phyloP scores from a whole-genome alignment of 768 basidiomycete genomes.

The Naganishia onofrii region DNA sequence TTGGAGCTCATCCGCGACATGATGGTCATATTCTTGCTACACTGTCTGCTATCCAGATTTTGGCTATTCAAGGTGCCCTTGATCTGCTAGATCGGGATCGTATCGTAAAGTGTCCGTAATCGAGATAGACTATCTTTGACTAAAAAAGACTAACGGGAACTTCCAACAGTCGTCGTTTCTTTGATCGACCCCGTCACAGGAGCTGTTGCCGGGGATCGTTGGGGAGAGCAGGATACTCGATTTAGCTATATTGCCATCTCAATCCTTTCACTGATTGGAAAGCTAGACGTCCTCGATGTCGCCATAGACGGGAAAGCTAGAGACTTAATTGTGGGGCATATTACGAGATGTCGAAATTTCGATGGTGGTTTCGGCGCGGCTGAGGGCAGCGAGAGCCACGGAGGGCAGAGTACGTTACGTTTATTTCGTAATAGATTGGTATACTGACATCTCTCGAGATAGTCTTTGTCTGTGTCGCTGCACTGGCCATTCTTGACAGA shows the following conservation, averaged over 20 bases:
- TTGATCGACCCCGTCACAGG: conserved; percentile 77
- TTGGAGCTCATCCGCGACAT: conserved; percentile 87
- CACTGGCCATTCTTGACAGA: conserved; percentile 79
- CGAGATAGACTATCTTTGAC: background rate
- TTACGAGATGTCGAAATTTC: conserved; percentile 79
- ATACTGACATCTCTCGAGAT: background rate
- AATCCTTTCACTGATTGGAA: conserved; percentile 75
- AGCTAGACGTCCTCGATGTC: conserved; percentile 64
- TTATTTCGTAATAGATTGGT: background rate
- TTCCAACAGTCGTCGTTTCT: conserved; percentile 67
- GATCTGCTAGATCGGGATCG: conserved; percentile 68
- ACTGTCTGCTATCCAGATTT: conserved; percentile 85
- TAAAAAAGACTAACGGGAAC: background rate
- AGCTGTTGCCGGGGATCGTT: conserved; percentile 81
- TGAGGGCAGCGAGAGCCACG: conserved; percentile 87
- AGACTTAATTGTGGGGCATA: conserved; percentile 59
- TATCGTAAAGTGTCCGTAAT: conserved; percentile 67
- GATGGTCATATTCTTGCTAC: conserved; percentile 87
- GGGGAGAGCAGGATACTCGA: conserved; percentile 89
- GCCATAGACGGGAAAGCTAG: conserved; percentile 32
- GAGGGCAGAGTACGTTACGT: conserved; percentile 68
- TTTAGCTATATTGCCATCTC: conserved; percentile 85
- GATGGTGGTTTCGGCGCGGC: conserved; percentile 88
- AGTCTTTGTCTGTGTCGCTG: conserved; percentile 88
- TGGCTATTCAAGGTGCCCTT: conserved; percentile 77